Percentiles rank a stretch among this genome's conserved stretches.
Evolutionary conservation across 352 stramenopile genomes (phyloP).

Genomic region (Pythium insidiosum): DNA sequence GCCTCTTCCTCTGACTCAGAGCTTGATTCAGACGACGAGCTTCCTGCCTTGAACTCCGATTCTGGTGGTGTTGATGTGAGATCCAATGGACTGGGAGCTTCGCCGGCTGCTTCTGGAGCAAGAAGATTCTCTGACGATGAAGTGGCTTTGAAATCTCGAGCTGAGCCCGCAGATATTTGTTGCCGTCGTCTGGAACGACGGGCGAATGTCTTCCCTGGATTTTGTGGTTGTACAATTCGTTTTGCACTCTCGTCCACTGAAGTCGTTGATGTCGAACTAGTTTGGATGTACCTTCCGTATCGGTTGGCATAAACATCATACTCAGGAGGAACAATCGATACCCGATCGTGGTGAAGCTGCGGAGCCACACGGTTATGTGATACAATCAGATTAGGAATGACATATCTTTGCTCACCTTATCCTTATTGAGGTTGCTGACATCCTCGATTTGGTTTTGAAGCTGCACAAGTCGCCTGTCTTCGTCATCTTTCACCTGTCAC

Average conservation of each 20-base stretch:
- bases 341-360: slow-evolving; percentile 53
- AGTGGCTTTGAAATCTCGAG: slow-evolving; percentile 16
- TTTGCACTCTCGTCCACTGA: slow-evolving; percentile 40
- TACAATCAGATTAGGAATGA: too few relatives aligned
- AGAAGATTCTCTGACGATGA: slow-evolving; percentile 17
- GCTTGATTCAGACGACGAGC: slow-evolving; percentile 69
- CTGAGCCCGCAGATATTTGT: slow-evolving; percentile 6
- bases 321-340: slow-evolving; percentile 55
- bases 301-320: slow-evolving; percentile 40
- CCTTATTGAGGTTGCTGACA: slow-evolving; percentile 74
- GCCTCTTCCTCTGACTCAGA: slow-evolving; percentile 82
- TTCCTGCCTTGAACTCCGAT: slow-evolving; percentile 47
- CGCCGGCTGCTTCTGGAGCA: slow-evolving; percentile 6
- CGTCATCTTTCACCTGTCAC: slow-evolving; percentile 85
- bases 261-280: slow-evolving; percentile 9
- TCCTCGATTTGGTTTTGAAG: slow-evolving; percentile 91
- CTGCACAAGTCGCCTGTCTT: slow-evolving; percentile 90
- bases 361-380: slow-evolving; percentile 1
- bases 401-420: slow-evolving; percentile 40
- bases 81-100: too few relatives aligned
- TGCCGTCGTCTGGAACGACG: slow-evolving; percentile 29
- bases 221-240: slow-evolving; percentile 25
- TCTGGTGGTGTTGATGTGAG: slow-evolving; percentile 7
- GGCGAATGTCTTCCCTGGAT: slow-evolving; percentile 18
- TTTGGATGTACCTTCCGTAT: slow-evolving; percentile 14